Conservation (phyloP, 2,329 filamentous ascomycete genomes). For the Neonectria hederae region DNA sequence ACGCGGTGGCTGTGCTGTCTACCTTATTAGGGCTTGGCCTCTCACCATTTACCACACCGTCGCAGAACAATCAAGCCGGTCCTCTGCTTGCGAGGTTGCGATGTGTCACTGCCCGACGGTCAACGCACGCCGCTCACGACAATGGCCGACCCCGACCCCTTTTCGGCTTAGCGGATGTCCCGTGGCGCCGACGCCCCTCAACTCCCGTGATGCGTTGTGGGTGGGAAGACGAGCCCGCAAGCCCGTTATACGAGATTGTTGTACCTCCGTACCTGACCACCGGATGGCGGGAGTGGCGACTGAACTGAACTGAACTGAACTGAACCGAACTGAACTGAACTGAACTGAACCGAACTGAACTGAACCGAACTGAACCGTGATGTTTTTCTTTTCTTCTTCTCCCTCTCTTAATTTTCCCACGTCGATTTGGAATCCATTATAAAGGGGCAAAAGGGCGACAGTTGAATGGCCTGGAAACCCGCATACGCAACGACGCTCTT, state of each 20-base stretch:
- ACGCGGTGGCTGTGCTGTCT: no score
- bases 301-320: no score
- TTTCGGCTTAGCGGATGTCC: conserved; percentile 19
- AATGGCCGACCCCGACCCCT: conserved; percentile 1
- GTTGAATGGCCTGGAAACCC: neutral
- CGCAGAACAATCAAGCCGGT: neutral
- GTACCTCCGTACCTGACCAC: conserved; percentile 8
- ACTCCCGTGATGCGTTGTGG: conserved; percentile 9
- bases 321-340: no score
- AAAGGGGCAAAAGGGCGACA: neutral
- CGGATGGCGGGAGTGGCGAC: neutral
- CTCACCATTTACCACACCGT: neutral
- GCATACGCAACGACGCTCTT: neutral
- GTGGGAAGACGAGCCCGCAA: neutral
- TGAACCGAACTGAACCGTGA: no score
- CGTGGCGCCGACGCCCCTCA: conserved; percentile 21
- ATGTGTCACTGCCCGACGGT: conserved; percentile 27
- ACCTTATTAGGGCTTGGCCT: neutral
- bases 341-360: no score
- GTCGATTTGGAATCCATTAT: neutral
- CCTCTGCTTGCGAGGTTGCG: conserved; percentile 1
- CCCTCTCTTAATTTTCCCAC: neutral
- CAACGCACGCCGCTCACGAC: conserved; percentile 20
- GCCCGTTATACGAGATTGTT: conserved; percentile 15
- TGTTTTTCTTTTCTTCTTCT: neutral